A percentile compares a stretch with the other conserved stretches of the same genome.
Conservation (phyloP, 2,329 filamentous ascomycete genomes). For the Trichoderma brevicompactum region DNA sequence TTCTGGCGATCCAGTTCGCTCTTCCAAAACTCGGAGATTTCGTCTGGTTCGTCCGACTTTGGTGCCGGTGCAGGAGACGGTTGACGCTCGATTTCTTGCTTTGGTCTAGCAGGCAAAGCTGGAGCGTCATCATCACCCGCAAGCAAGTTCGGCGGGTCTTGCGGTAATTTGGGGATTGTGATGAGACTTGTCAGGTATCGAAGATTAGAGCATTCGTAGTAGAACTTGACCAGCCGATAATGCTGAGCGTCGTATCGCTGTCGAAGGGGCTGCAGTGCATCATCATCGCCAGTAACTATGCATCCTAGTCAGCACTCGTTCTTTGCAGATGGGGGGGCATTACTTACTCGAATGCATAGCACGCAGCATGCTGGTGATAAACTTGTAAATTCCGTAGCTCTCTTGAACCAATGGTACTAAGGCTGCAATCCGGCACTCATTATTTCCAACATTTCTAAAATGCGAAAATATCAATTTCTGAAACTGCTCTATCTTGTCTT, state of each 20-base stretch:
- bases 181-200: conserved; percentile 96
- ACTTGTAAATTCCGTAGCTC: conserved; percentile 99
- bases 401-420: conserved; percentile 93
- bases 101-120: conserved; percentile 79
- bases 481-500: conserved; percentile 98
- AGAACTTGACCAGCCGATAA: conserved; percentile 95
- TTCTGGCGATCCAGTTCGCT: conserved; percentile 89
- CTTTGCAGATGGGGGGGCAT: neutral
- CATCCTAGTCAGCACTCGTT: conserved; percentile 32
- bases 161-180: conserved; percentile 91
- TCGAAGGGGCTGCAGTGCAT: conserved; percentile 85
- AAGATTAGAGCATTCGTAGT: conserved; percentile 98
- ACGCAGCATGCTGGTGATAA: conserved; percentile 98
- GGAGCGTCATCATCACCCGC: conserved; percentile 84
- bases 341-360: conserved; percentile 91
- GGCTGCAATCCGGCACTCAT: conserved; percentile 94
- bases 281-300: conserved; percentile 85
- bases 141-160: conserved; percentile 88
- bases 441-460: conserved; percentile 88
- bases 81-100: conserved; percentile 69
- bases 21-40: conserved; percentile 98
- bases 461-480: conserved; percentile 98
- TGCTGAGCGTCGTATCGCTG: conserved; percentile 93
- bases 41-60: conserved; percentile 80
- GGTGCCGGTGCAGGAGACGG: conserved; percentile 68